These are phyloP conservation scores for Pascua guehoae DNA, from an alignment of 1,284 basidiomycete species.

Conservation along the genomic window DNA sequence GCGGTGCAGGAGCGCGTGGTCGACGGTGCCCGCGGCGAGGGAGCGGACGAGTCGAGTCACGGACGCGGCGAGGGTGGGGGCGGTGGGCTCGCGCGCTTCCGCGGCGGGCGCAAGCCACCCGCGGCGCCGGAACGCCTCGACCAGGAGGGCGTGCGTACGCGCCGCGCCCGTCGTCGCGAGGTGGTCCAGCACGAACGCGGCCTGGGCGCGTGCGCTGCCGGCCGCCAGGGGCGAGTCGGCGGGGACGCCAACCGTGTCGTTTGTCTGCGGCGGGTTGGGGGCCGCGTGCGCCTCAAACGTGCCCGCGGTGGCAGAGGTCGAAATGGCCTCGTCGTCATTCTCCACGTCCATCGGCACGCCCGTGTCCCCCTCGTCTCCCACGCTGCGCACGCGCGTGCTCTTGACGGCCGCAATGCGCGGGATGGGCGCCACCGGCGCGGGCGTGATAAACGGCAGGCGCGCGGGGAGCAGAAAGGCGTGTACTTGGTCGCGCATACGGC, in stretches of 20 bases:
- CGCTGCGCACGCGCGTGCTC: not conserved
- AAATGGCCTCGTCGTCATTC: not conserved
- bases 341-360: no score
- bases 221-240: slow-evolving; percentile 8
- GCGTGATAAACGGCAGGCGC: not conserved
- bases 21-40: not conserved
- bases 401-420: no score
- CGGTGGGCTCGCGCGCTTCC: not conserved
- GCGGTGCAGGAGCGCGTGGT: not conserved
- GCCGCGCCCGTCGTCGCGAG: slow-evolving; percentile 75
- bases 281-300: not conserved
- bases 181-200: slow-evolving; percentile 71
- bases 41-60: not conserved
- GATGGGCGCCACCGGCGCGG: no score
- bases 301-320: not conserved
- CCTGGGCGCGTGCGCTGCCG: slow-evolving; percentile 50
- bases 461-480: slow-evolving; percentile 3
- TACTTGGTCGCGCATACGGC: slow-evolving; percentile 24
- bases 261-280: not conserved
- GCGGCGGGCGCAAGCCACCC: slow-evolving; percentile 7
- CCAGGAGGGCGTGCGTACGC: slow-evolving; percentile 49
- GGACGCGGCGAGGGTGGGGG: not conserved
- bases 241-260: slow-evolving; percentile 3
- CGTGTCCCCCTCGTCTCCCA: not conserved
- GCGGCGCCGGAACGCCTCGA: slow-evolving; percentile 15